Evolutionary conservation across 768 basidiomycete genomes (phyloP).

Genomic region (Rhizopogon roseolus): DNA sequence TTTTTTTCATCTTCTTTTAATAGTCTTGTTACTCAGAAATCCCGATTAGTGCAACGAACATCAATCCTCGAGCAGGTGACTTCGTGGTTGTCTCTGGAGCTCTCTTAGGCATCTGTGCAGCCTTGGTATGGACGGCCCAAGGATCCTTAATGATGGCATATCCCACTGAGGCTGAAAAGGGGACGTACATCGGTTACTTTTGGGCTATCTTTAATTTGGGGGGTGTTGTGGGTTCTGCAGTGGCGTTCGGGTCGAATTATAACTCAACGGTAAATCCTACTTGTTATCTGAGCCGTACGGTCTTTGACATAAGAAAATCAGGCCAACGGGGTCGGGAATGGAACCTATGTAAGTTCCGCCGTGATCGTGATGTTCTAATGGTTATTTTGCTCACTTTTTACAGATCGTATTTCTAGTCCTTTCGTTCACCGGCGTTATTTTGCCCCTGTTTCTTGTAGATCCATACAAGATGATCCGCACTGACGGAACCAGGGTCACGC

Average conservation of each 20-base stretch:
- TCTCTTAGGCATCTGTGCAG: constrained; percentile 67
- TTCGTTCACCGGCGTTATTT: constrained; percentile 59
- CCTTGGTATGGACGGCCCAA: constrained; percentile 77
- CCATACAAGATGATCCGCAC: constrained; percentile 70
- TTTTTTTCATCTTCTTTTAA: neutral
- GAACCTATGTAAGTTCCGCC: constrained; percentile 58
- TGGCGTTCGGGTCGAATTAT: constrained; percentile 70
- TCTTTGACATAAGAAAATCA: constrained; percentile 5
- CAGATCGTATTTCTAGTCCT: constrained; percentile 76
- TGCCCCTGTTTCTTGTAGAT: constrained; percentile 69
- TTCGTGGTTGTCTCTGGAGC: constrained; percentile 74
- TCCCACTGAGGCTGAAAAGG: constrained; percentile 76
- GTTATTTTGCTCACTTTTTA: constrained; percentile 1
- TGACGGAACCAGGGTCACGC: constrained; percentile 65
- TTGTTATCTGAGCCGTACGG: neutral
- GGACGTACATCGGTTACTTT: constrained; percentile 72
- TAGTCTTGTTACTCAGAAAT: neutral
- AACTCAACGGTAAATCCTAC: constrained; percentile 45
- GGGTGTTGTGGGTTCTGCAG: constrained; percentile 72
- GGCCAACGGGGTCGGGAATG: constrained; percentile 52
- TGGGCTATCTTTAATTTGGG: constrained; percentile 85
- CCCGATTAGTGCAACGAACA: constrained; percentile 56
- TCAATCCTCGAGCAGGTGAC: constrained; percentile 52
- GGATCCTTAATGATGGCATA: constrained; percentile 84
- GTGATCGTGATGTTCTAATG: neutral